phyloP scores from a whole-genome alignment of 306 rosid genomes.

The Sicyos baderoa region DNA sequence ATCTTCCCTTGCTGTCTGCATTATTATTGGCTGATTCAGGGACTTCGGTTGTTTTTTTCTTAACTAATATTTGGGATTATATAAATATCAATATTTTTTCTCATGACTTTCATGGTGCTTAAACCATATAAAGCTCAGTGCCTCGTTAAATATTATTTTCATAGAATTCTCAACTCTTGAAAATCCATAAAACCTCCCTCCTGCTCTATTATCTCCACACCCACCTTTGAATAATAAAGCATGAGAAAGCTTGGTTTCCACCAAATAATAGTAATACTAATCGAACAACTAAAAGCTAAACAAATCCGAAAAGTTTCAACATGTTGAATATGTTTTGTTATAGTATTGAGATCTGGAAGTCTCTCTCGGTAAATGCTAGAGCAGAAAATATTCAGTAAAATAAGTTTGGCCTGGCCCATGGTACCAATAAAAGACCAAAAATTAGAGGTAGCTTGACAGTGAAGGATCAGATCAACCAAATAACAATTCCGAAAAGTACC shows the following conservation, averaged over 20 bases:
- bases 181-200: neutral
- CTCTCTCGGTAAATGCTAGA: neutral
- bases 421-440: neutral
- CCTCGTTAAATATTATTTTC: neutral
- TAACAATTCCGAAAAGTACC: slow-evolving; percentile 5
- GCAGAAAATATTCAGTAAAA: neutral
- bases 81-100: neutral
- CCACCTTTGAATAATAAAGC: neutral
- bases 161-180: neutral
- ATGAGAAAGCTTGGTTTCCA: neutral
- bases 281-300: neutral
- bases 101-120: neutral
- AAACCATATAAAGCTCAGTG: neutral
- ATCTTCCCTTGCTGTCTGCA: too few species aligned
- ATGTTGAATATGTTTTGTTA: neutral
- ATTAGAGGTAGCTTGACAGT: neutral
- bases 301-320: neutral
- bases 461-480: neutral
- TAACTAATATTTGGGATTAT: neutral
- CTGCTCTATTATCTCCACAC: neutral
- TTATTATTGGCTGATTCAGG: too few species aligned
- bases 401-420: neutral
- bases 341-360: slow-evolving; percentile 8
- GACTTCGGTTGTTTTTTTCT: neutral
- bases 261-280: neutral